Conservation (phyloP, 768 basidiomycete genomes). For the Postia placenta region DNA sequence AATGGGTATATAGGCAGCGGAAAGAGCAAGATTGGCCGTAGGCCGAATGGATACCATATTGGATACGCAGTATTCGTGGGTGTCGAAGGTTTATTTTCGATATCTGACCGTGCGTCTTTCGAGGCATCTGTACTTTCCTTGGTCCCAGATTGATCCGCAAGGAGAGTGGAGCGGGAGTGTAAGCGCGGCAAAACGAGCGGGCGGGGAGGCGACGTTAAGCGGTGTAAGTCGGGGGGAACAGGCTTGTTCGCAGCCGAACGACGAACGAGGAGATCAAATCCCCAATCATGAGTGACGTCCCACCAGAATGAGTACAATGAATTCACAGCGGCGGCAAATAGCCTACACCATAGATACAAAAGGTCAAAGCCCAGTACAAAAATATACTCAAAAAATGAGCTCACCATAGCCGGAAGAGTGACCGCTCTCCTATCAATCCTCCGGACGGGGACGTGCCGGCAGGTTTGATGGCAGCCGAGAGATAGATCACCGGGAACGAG, state of each 20-base stretch:
- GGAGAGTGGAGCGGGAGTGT: constrained; percentile 29
- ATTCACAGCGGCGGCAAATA: constrained; percentile 79
- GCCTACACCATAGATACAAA: constrained; percentile 39
- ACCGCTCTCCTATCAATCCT: constrained; percentile 71
- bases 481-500: constrained; percentile 91
- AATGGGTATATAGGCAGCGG: constrained; percentile 83
- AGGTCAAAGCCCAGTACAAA: neutral
- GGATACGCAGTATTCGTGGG: neutral
- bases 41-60: constrained; percentile 52
- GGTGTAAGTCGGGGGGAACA: constrained; percentile 9
- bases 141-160: constrained; percentile 10
- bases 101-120: neutral
- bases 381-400: neutral
- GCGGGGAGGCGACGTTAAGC: constrained; percentile 29
- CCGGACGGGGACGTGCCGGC: constrained; percentile 34
- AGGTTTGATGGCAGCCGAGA: constrained; percentile 60
- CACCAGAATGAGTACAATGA: constrained; percentile 98
- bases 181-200: constrained; percentile 41
- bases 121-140: constrained; percentile 4
- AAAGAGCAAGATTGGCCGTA: constrained; percentile 71
- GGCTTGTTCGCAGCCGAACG: constrained; percentile 11
- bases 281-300: constrained; percentile 99
- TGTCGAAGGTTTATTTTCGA: neutral
- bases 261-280: constrained; percentile 60
- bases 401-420: constrained; percentile 58